phyloP scores from a whole-genome alignment of 805 yeast genomes.

The Vanderwaltozyma tropicalis region DNA sequence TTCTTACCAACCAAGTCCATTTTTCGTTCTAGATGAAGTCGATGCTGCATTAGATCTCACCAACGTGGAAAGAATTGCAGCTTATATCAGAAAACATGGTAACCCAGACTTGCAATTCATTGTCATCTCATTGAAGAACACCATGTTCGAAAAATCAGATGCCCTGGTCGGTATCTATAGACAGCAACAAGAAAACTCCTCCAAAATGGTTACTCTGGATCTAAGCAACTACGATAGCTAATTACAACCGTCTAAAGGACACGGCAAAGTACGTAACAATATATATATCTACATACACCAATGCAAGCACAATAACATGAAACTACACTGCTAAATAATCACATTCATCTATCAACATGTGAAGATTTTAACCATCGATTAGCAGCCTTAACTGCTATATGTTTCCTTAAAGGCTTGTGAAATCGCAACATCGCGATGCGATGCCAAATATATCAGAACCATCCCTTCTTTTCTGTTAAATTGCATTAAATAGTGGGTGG shows the following conservation, averaged over 20 bases:
- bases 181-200: conserved; percentile 62
- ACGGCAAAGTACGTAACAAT: no score
- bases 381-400: no score
- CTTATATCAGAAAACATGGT: conserved; percentile 64
- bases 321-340: no score
- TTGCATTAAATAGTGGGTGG: no score
- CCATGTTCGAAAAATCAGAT: conserved; percentile 79
- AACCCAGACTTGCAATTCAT: conserved; percentile 80
- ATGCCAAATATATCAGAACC: no score
- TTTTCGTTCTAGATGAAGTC: conserved; percentile 89
- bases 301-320: no score
- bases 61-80: conserved; percentile 80
- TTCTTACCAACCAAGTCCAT: conserved; percentile 90
- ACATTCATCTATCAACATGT: no score
- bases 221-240: conserved; percentile 47
- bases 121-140: conserved; percentile 82
- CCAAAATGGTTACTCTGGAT: conserved; percentile 65
- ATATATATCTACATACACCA: no score
- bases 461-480: no score
- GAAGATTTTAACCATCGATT: no score
- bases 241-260: neutral
- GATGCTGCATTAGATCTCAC: conserved; percentile 93
- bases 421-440: no score
- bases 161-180: conserved; percentile 88
- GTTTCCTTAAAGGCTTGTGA: no score